Evolutionary conservation across 2,329 filamentous ascomycete genomes (phyloP), one percentile per base, ranked within the genome.

Genomic region (Diaporthe sp.): DNA sequence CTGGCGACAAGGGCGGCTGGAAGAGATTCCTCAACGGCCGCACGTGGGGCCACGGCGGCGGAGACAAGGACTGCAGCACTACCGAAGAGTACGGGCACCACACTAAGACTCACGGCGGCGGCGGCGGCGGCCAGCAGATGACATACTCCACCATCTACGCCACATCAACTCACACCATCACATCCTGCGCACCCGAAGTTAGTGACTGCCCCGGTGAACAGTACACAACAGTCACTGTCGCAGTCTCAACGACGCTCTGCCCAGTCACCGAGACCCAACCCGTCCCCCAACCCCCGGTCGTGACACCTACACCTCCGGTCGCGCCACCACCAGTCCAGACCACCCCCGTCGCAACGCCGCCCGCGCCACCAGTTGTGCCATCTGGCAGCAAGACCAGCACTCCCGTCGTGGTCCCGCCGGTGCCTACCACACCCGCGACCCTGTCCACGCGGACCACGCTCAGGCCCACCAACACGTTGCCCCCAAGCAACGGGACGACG

Each of bases 161-260:
- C 58, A 86, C 83, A 19, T 76, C 76, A 12, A 80, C 90, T 76
- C 85, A 88, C 75, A 91, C 89, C 78, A 84, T 91, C 81, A 90
- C 87, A 80, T 87, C 87, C 50, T 91, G 89, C 81, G 86, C 85
- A 60, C 83, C 88, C n/a, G 78, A 79, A 22, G 81, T 85, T 2
- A 78, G 77, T 40, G 78, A 84, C 82, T 86, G 84, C 79, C 83
- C 84, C 19, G 80, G 75, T 2, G 80, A 80, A 71, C 78, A 82
- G 50, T 80, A 85, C 42, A 83, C 82, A 19, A 86, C 85, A 7
- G 81, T 85, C 76, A 81, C 80, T 0, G 82, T 87, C 47, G 77
- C 84, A 33, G 55, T 86, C 50, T 86, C 85, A 78, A 88, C 86
- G 13, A 87, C 87, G 22, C 81, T 87, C 72, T 87, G 84, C 79